phyloP scores from a whole-genome alignment of 1,284 basidiomycete species.

The Athelia psychrophila region DNA sequence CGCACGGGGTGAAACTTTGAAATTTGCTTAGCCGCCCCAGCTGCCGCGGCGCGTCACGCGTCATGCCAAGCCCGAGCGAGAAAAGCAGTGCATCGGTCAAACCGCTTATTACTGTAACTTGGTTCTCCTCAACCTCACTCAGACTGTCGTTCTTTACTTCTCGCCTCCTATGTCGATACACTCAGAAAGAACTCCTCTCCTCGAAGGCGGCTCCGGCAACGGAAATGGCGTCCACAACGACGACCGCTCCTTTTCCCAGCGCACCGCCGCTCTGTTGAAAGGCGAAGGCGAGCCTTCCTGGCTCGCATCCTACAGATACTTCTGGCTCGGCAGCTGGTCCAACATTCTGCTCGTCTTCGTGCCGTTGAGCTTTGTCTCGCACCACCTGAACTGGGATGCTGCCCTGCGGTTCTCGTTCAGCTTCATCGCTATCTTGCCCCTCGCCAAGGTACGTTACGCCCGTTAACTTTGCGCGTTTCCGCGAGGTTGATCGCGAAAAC shows the following conservation, averaged over 20 bases:
- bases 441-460: slow-evolving; percentile 60
- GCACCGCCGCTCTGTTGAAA: slow-evolving; percentile 43
- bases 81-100: too few relatives aligned
- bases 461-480: too few relatives aligned
- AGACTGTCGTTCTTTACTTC: slow-evolving; percentile 10
- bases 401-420: slow-evolving; percentile 79
- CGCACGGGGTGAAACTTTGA: too few relatives aligned
- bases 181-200: slow-evolving; percentile 41
- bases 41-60: too few relatives aligned
- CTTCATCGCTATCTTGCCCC: slow-evolving; percentile 86
- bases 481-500: too few relatives aligned
- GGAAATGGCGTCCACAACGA: slow-evolving; percentile 24
- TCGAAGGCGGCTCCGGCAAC: slow-evolving; percentile 28
- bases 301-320: slow-evolving; percentile 59
- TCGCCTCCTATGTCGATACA: slow-evolving; percentile 18
- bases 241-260: slow-evolving; percentile 29
- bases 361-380: slow-evolving; percentile 66
- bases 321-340: slow-evolving; percentile 71
- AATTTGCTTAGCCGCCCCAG: too few relatives aligned
- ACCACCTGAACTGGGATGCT: slow-evolving; percentile 74
- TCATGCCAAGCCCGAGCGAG: too few relatives aligned
- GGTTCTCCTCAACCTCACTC: not conserved
- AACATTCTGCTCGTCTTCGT: slow-evolving; percentile 80
- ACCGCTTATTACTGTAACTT: too few relatives aligned
- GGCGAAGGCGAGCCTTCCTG: slow-evolving; percentile 62